Percentiles rank a stretch among this genome's conserved stretches.
These are phyloP conservation scores for Aspergillus tubingensis DNA, from an alignment of 2,329 filamentous ascomycete species.

Conservation along the genomic window DNA sequence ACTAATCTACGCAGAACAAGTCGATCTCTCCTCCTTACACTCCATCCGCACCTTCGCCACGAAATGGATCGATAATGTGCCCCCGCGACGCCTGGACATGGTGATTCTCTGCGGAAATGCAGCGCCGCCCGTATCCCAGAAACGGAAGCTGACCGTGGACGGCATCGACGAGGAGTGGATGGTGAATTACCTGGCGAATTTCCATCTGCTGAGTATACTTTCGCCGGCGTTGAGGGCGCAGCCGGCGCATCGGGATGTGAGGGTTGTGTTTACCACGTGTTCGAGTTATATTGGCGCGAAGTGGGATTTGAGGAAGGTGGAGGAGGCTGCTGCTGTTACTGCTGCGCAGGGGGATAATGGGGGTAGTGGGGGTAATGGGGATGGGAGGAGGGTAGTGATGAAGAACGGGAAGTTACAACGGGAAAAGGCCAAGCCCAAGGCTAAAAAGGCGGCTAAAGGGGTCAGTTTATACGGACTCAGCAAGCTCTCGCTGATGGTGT, in stretches of 20 bases:
- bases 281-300: conserved; percentile 81
- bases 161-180: conserved; percentile 90
- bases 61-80: conserved; percentile 95
- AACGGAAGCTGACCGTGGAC: conserved; percentile 66
- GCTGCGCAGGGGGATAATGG: background rate
- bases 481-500: conserved; percentile 79
- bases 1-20: conserved; percentile 92
- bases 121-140: conserved; percentile 55
- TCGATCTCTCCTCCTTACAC: conserved; percentile 84
- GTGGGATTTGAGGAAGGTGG: conserved; percentile 51
- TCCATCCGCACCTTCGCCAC: conserved; percentile 92
- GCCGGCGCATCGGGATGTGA: conserved; percentile 89
- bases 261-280: conserved; percentile 84
- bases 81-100: conserved; percentile 85
- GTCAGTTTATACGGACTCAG: conserved; percentile 62
- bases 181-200: conserved; percentile 93
- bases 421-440: conserved; percentile 23
- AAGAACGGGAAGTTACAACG: conserved; percentile 23
- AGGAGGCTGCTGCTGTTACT: background rate
- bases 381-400: background rate
- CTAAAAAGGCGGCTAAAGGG: conserved; percentile 13
- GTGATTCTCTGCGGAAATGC: conserved; percentile 83
- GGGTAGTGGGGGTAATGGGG: background rate
- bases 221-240: conserved; percentile 88
- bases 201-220: conserved; percentile 88